A percentile compares a stretch with the other conserved stretches of the same genome.
These are phyloP conservation scores for Cytospora chrysosperma DNA, from an alignment of 2,329 filamentous ascomycete genomes.

Conservation along the genomic window DNA sequence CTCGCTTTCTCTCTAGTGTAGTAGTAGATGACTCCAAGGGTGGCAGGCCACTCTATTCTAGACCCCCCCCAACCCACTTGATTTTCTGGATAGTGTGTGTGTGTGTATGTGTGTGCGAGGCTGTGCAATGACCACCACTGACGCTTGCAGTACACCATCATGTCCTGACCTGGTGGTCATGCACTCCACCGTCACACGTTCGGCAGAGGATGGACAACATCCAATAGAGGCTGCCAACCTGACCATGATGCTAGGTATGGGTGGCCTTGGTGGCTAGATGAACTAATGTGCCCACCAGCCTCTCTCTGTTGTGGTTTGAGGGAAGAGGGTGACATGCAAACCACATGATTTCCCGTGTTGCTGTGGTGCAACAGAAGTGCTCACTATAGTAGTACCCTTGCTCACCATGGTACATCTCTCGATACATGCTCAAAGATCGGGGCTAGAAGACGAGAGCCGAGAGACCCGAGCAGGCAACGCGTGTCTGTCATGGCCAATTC, in stretches of 20 bases:
- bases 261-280: conserved; percentile 7
- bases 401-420: not conserved
- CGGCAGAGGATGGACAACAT: not conserved
- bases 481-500: not conserved
- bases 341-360: not conserved
- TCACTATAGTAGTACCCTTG: not conserved
- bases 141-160: conserved; percentile 6
- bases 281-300: not conserved
- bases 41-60: not conserved
- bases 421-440: not conserved
- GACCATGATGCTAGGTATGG: not conserved
- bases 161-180: conserved; percentile 13
- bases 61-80: not conserved
- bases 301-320: not conserved
- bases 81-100: not conserved
- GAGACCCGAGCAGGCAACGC: not conserved
- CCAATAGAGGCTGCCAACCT: conserved; percentile 1
- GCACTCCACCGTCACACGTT: conserved; percentile 15
- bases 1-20: conserved; percentile 8
- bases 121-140: not conserved
- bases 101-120: no score
- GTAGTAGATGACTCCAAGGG: not conserved
- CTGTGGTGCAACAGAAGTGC: not conserved
- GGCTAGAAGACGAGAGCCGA: not conserved
- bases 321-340: not conserved